Conservation (phyloP, 2,329 filamentous ascomycete species). For the Penicillium corylophilum region DNA sequence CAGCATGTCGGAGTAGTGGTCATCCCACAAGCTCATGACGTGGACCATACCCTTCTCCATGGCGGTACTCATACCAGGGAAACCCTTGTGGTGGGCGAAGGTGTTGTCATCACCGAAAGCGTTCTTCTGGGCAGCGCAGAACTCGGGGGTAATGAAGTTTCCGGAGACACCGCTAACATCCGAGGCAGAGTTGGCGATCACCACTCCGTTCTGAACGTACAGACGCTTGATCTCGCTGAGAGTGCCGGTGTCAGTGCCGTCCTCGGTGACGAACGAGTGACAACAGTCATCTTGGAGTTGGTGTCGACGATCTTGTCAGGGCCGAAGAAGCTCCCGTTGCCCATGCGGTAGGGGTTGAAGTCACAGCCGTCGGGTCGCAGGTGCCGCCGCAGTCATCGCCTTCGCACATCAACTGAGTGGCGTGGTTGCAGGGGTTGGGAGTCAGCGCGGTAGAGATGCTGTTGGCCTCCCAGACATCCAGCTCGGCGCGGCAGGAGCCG, state of each 20-base stretch:
- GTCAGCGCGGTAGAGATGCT: constrained; percentile 63
- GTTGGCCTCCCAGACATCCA: constrained; percentile 73
- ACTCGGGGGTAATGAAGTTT: constrained; percentile 57
- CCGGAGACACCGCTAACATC: constrained; percentile 49
- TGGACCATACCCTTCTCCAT: constrained; percentile 62
- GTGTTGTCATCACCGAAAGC: constrained; percentile 55
- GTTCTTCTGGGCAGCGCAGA: constrained; percentile 58
- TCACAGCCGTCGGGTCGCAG: constrained; percentile 70
- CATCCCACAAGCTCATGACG: constrained; percentile 62
- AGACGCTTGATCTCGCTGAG: constrained; percentile 63
- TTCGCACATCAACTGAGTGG: constrained; percentile 53
- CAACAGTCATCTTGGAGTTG: constrained; percentile 60
- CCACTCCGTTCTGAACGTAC: constrained; percentile 63
- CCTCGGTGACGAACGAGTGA: constrained; percentile 62
- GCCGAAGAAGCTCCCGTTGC: constrained; percentile 64
- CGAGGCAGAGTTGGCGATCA: constrained; percentile 57
- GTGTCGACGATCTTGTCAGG: constrained; percentile 60
- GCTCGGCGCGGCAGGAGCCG: constrained; percentile 66
- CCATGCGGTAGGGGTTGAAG: constrained; percentile 68
- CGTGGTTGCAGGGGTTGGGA: constrained; percentile 61
- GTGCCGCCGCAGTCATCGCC: constrained; percentile 56
- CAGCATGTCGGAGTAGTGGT: constrained; percentile 68
- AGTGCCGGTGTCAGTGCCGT: constrained; percentile 51
- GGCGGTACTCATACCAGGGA: constrained; percentile 56
- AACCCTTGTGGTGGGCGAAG: constrained; percentile 58